Evolutionary conservation across 768 basidiomycete genomes (phyloP), one percentile per base, ranked within the genome.

Genomic region (Mycena epipterygia): DNA sequence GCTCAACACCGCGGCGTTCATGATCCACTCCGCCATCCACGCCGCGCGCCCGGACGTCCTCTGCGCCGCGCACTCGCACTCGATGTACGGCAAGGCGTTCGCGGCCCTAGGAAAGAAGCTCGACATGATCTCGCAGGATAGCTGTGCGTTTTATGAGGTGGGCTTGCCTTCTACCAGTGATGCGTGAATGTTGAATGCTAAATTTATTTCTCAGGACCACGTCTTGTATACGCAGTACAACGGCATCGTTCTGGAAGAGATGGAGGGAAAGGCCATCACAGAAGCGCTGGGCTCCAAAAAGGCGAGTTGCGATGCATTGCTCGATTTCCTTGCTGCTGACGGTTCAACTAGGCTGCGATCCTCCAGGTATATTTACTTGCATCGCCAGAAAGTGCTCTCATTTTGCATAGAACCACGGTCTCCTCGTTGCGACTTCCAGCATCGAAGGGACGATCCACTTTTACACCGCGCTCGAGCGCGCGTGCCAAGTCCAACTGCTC

Each of bases 21-120:
- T 79, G 76, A 83, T 84, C 42, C 82, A 88, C 68, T 83, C 84
- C 16, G 81, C 82, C 0, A 80, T 88, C 46, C 87, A 86, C 68
- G 74, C 77, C 33, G 84, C 84, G n/a, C 84, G 87, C 55, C 85
- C 87, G 12, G 86, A 88, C 65, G 81, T 88, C 42, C 60, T 84
- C 7, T 83, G 84, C 53, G 84, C 84, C 11, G 85, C 85, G 0
- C 87, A 88, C 71, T 84, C 84, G 21, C 86, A 87, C 73, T 85
- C 86, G 13, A 77, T 83, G 11, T 79, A 84, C 75, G 88, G 87
- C 41, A 87, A 85, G 73, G 85, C 86, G 0, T 89, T 85, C 77
- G 84, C 85, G 9, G 78, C 84, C 11, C 81, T 88, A 27, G 86
- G 86, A 14, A 80, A 77, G 32, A 77, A 79, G 17, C 76, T 86